Evolutionary conservation across 2,329 filamentous ascomycete species (phyloP).

Genomic region (Penicillium janthinellum): DNA sequence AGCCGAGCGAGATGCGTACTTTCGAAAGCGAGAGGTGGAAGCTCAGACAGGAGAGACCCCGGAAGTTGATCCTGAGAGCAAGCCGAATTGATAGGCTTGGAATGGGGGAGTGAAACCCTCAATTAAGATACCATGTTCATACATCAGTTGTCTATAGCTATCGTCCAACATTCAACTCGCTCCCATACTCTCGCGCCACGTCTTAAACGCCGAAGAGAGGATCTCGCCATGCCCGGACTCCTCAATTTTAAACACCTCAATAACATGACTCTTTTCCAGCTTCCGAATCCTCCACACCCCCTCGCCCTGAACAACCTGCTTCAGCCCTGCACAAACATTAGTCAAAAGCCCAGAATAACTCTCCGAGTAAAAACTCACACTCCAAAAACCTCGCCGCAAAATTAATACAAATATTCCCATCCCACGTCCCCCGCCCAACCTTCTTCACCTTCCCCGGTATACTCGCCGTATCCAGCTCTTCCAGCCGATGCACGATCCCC

Average conservation of each 20-base stretch:
- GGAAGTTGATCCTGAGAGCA: not conserved
- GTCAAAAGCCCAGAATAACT: not conserved
- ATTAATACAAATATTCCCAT: conserved; percentile 91
- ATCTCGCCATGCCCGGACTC: conserved; percentile 76
- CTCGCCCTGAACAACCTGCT: conserved; percentile 62
- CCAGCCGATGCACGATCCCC: conserved; percentile 70
- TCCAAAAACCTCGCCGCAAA: conserved; percentile 77
- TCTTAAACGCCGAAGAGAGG: conserved; percentile 73
- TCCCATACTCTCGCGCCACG: conserved; percentile 57
- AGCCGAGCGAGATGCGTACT: conserved; percentile 36
- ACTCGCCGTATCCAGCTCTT: conserved; percentile 76
- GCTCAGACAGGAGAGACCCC: not conserved
- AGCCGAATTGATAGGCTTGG: not conserved
- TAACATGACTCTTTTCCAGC: conserved; percentile 60
- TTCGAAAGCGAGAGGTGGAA: conserved; percentile 29
- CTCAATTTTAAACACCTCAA: conserved; percentile 74
- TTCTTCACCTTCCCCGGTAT: conserved; percentile 77
- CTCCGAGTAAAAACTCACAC: conserved; percentile 56
- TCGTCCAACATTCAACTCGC: no score
- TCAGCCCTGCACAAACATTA: conserved; percentile 55
- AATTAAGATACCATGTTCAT: conserved; percentile 2
- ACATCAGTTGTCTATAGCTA: not conserved
- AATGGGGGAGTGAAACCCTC: not conserved
- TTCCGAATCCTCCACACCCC: conserved; percentile 82
- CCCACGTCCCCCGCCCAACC: conserved; percentile 71